Conservation (phyloP, 495 filamentous ascomycete species). For the Staphylotrichum longicolle region DNA sequence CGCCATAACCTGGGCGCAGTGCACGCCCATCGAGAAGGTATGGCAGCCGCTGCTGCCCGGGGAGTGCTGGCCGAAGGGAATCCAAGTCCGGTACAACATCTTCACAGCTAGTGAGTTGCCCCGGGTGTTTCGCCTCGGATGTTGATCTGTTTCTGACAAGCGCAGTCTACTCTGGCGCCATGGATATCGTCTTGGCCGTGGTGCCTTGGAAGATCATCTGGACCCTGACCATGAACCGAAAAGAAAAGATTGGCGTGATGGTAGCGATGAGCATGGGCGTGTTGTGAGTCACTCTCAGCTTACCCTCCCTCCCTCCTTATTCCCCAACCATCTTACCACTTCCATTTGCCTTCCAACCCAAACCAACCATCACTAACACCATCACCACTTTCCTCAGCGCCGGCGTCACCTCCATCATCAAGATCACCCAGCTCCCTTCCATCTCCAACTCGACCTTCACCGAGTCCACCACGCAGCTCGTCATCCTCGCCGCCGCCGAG, state of each 20-base stretch:
- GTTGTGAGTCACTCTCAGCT: slow-evolving; percentile 23
- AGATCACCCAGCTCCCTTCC: slow-evolving; percentile 31
- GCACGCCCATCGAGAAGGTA: slow-evolving; percentile 33
- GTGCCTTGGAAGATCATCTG: slow-evolving; percentile 42
- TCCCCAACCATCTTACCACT: background rate
- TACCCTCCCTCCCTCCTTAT: background rate
- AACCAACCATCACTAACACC: background rate
- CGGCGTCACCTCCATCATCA: slow-evolving; percentile 21
- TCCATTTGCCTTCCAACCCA: too few relatives aligned
- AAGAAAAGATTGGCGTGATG: slow-evolving; percentile 37
- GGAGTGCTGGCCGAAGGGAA: slow-evolving; percentile 28
- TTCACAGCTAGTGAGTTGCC: slow-evolving; percentile 31
- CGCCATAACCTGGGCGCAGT: slow-evolving; percentile 37
- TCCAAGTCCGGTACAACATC: slow-evolving; percentile 36
- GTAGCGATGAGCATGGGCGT: slow-evolving; percentile 43
- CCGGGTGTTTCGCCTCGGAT: too few relatives aligned
- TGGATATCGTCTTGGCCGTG: slow-evolving; percentile 39
- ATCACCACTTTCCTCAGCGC: background rate
- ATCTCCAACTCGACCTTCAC: slow-evolving; percentile 32
- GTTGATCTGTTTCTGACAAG: slow-evolving; percentile 1
- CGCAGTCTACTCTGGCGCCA: slow-evolving; percentile 33
- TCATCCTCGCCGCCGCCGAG: slow-evolving; percentile 33
- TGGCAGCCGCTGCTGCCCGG: slow-evolving; percentile 38
- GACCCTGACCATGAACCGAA: slow-evolving; percentile 36
- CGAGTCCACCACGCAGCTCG: slow-evolving; percentile 28